phyloP scores from a whole-genome alignment of 331 rosid genomes.

The Erythrophleum ivorense region DNA sequence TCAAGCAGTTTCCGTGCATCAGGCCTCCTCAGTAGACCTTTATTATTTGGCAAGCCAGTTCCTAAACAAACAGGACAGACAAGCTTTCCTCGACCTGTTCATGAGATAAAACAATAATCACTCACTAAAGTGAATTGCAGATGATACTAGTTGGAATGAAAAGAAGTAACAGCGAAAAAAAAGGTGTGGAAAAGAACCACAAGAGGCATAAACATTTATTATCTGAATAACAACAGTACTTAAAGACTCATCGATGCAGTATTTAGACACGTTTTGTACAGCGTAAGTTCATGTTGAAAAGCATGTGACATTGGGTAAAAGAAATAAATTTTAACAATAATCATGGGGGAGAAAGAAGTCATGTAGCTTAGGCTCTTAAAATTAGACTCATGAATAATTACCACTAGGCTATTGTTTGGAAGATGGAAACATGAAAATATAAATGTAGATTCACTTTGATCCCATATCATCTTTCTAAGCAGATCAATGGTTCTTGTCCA shows the following conservation, averaged over 20 bases:
- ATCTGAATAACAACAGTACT: neutral
- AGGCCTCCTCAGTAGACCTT: constrained; percentile 93
- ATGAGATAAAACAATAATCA: constrained; percentile 28
- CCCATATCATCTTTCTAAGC: neutral
- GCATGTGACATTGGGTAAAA: neutral
- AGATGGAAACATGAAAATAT: neutral
- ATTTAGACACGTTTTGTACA: neutral
- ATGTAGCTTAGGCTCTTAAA: neutral
- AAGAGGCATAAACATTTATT: neutral
- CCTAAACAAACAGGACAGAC: constrained; percentile 98
- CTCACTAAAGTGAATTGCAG: neutral
- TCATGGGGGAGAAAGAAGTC: neutral
- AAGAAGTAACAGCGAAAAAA: neutral
- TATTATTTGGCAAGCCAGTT: constrained; percentile 92
- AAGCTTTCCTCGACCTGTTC: constrained; percentile 90
- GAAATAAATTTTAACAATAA: neutral
- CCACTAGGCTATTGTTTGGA: neutral
- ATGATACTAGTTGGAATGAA: neutral
- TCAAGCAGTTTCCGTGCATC: constrained; percentile 83
- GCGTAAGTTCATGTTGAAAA: constrained; percentile 3
- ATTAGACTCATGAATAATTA: neutral
- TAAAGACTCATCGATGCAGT: neutral
- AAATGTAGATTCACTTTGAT: neutral
- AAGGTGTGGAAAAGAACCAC: neutral
- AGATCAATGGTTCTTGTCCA: neutral